Evolutionary conservation across 352 stramenopile species (phyloP).

Genomic region (Phytophthora citrophthora): DNA sequence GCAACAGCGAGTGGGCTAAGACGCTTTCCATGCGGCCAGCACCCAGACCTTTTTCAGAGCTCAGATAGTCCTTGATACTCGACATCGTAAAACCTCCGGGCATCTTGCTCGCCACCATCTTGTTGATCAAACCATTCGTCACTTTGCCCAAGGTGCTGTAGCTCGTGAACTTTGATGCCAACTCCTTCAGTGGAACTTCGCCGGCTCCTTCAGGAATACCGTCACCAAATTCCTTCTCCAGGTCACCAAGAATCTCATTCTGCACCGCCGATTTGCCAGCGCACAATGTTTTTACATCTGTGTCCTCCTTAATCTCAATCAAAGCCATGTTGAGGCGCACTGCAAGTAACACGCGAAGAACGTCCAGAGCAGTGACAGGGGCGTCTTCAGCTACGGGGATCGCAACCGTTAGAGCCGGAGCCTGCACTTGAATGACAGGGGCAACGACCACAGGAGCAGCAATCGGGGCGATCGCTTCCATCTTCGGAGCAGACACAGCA

Average conservation of each 20-base stretch:
- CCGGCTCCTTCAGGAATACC: constrained; percentile 68
- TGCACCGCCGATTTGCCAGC: constrained; percentile 87
- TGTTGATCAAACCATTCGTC: constrained; percentile 62
- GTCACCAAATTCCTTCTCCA: constrained; percentile 87
- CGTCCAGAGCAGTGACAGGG: constrained; percentile 66
- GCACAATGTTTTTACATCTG: constrained; percentile 83
- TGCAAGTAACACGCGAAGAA: constrained; percentile 79
- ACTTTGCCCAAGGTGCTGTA: constrained; percentile 84
- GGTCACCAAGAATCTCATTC: constrained; percentile 89
- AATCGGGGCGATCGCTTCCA: constrained; percentile 13
- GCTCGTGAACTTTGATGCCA: constrained; percentile 66
- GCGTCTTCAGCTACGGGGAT: constrained; percentile 50
- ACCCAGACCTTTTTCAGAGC: constrained; percentile 59
- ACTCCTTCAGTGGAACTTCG: constrained; percentile 75
- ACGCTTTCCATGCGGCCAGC: constrained; percentile 81
- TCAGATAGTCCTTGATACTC: constrained; percentile 77
- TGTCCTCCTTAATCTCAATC: constrained; percentile 70
- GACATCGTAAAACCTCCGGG: constrained; percentile 86
- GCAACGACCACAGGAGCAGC: constrained; percentile 16
- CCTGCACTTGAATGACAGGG: constrained; percentile 14
- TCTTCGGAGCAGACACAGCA: constrained; percentile 34
- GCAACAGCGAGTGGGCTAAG: constrained; percentile 68
- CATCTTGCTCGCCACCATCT: constrained; percentile 85
- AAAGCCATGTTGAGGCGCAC: constrained; percentile 80
- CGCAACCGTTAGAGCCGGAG: constrained; percentile 18